Conservation (phyloP, 768 basidiomycete genomes). For the Mycena alexandri region DNA sequence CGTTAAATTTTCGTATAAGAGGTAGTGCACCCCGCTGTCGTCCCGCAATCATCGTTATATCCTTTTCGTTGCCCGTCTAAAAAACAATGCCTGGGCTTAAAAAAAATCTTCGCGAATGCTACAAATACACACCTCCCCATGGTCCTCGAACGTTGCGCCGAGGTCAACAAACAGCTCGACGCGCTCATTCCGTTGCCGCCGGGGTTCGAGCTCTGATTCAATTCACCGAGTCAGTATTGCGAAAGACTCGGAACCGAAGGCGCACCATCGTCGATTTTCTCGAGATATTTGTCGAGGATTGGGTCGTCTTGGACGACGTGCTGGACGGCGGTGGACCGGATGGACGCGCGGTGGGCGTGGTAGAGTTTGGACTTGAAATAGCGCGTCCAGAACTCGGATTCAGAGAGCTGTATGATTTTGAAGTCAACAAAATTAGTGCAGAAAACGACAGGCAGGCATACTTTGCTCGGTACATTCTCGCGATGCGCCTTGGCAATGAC, state of each 20-base stretch:
- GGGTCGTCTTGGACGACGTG: slow-evolving; percentile 91
- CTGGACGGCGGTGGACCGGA: slow-evolving; percentile 86
- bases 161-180: slow-evolving; percentile 88
- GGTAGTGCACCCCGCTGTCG: slow-evolving; percentile 89
- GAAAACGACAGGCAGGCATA: slow-evolving; percentile 45
- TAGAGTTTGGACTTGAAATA: slow-evolving; percentile 98
- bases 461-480: slow-evolving; percentile 93
- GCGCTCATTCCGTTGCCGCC: slow-evolving; percentile 70
- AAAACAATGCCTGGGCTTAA: background rate
- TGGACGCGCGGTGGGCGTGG: slow-evolving; percentile 94
- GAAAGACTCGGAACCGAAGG: slow-evolving; percentile 9
- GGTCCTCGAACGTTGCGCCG: slow-evolving; percentile 91
- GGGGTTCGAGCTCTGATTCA: slow-evolving; percentile 79
- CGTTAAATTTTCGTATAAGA: slow-evolving; percentile 96
- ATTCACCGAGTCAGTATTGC: slow-evolving; percentile 15
- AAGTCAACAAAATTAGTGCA: slow-evolving; percentile 4
- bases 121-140: slow-evolving; percentile 73
- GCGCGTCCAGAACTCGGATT: slow-evolving; percentile 95
- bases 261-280: slow-evolving; percentile 94
- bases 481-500: slow-evolving; percentile 92
- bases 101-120: too few species aligned
- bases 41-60: slow-evolving; percentile 96
- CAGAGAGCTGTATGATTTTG: slow-evolving; percentile 71
- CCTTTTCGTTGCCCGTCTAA: slow-evolving; percentile 90
- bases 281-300: slow-evolving; percentile 97